phyloP scores from a whole-genome alignment of 192 early-diverging fungal species.

The Coemansia sp. region DNA sequence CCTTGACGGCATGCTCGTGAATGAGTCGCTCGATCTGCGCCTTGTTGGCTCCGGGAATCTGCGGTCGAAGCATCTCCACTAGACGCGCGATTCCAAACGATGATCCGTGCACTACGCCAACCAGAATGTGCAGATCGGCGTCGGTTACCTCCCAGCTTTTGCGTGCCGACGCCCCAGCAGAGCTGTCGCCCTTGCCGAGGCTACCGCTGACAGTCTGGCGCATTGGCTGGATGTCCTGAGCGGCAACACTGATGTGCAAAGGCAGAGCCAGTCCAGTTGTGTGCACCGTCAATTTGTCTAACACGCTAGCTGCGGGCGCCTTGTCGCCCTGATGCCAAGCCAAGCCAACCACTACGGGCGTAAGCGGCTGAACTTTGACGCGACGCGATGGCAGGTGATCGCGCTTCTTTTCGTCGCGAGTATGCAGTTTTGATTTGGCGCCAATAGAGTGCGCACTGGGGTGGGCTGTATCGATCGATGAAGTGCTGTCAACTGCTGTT shows the following conservation, averaged over 20 bases:
- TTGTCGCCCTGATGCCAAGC: background rate
- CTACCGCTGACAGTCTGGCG: background rate
- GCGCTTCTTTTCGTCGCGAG: constrained; percentile 1
- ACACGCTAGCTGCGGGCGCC: background rate
- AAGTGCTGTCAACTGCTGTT: background rate
- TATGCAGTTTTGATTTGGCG: background rate
- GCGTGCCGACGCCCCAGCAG: constrained; percentile 1
- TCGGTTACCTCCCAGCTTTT: constrained; percentile 27
- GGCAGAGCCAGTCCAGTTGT: constrained; percentile 12
- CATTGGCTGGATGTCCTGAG: background rate
- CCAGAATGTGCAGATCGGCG: constrained; percentile 24
- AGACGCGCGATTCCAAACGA: constrained; percentile 32
- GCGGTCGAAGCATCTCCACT: constrained; percentile 36
- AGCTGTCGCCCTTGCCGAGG: background rate
- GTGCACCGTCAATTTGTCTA: constrained; percentile 9
- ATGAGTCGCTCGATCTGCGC: constrained; percentile 52
- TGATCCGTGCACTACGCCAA: constrained; percentile 47
- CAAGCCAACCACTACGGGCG: constrained; percentile 37
- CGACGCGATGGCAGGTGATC: constrained; percentile 13
- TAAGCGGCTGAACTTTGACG: constrained; percentile 30
- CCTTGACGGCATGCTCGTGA: constrained; percentile 49
- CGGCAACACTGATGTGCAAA: constrained; percentile 16
- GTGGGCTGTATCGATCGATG: background rate
- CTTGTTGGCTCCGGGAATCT: constrained; percentile 36
- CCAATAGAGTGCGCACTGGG: background rate